A percentile compares a stretch with the other conserved stretches of the same genome.
phyloP scores from a whole-genome alignment of 345 rosid genomes.

The Jatropha curcas region DNA sequence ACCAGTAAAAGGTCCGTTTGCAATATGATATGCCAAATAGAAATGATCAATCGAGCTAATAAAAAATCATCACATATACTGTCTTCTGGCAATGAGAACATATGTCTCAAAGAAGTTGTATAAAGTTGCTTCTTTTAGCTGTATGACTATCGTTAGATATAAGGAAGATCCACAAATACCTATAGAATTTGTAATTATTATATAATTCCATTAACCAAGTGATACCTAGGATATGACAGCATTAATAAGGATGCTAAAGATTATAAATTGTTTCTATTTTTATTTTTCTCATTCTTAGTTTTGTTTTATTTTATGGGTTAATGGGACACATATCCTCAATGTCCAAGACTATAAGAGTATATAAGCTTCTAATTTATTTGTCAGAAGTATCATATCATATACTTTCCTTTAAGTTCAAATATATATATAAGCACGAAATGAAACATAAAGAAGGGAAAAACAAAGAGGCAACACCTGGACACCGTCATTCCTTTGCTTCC shows the following conservation, averaged over 20 bases:
- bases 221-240: neutral
- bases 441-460: constrained; percentile 2
- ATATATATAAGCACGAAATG: neutral
- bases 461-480: constrained; percentile 54
- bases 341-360: neutral
- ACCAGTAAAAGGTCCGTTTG: neutral
- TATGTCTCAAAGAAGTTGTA: constrained; percentile 5
- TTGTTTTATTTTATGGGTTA: too few relatives aligned
- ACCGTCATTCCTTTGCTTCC: constrained; percentile 95
- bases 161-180: neutral
- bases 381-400: neutral
- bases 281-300: neutral
- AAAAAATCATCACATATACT: constrained; percentile 8
- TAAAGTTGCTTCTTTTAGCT: constrained; percentile 2
- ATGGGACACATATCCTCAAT: neutral
- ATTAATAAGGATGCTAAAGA: constrained; percentile 1
- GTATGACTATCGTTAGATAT: neutral
- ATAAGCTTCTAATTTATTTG: constrained; percentile 6
- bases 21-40: constrained; percentile 2
- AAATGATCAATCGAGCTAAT: constrained; percentile 1
- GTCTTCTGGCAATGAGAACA: constrained; percentile 13
- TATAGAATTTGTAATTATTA: too few relatives aligned
- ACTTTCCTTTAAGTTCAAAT: neutral
- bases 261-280: neutral
- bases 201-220: neutral